phyloP scores from a whole-genome alignment of 345 rosid genomes.

The Aethionema arabicum region DNA sequence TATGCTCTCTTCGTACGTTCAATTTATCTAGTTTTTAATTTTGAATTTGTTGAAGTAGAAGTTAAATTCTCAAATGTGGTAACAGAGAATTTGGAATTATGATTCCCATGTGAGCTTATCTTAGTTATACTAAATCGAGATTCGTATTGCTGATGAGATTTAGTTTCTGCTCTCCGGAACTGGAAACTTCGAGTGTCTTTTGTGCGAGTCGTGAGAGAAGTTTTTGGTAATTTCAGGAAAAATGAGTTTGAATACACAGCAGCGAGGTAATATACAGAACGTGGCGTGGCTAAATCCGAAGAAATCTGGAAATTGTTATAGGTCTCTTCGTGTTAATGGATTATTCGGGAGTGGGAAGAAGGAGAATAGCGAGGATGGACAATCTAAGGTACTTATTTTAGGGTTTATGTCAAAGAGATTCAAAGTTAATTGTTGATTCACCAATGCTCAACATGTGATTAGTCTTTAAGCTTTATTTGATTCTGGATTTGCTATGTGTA shows the following conservation, averaged over 20 bases:
- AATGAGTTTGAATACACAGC: slow-evolving; percentile 41
- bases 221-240: slow-evolving; percentile 44
- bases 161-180: neutral
- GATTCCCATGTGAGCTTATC: neutral
- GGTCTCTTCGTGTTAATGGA: slow-evolving; percentile 53
- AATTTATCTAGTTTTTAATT: neutral
- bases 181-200: neutral
- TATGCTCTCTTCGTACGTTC: neutral
- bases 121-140: neutral
- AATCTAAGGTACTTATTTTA: slow-evolving; percentile 56
- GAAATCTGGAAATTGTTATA: slow-evolving; percentile 26
- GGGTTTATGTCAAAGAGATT: neutral
- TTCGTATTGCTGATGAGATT: neutral
- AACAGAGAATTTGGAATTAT: neutral
- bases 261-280: slow-evolving; percentile 43
- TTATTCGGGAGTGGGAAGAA: slow-evolving; percentile 85
- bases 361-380: slow-evolving; percentile 52
- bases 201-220: too few species aligned
- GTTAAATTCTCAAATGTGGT: neutral
- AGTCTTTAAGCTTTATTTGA: neutral
- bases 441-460: neutral
- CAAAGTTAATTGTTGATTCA: too few species aligned
- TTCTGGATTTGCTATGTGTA: neutral
- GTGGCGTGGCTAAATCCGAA: slow-evolving; percentile 35
- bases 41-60: neutral